These are phyloP conservation scores for Hypsizygus marmoreus DNA, from an alignment of 768 basidiomycete species.

Conservation along the genomic window DNA sequence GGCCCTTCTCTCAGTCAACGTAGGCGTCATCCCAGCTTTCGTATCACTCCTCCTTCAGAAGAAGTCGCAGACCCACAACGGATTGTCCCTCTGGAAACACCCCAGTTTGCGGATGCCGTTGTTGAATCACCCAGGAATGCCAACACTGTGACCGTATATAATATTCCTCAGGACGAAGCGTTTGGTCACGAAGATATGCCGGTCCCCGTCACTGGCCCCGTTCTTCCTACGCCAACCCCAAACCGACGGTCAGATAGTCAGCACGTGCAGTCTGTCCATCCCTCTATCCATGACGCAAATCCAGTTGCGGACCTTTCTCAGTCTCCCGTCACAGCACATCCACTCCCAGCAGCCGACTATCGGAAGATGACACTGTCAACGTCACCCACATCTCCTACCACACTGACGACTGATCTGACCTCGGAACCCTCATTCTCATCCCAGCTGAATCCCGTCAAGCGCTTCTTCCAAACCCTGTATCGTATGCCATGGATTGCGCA, in stretches of 20 bases:
- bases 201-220: constrained; percentile 6
- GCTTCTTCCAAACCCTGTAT: constrained; percentile 43
- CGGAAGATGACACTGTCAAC: constrained; percentile 36
- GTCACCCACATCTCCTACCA: constrained; percentile 21
- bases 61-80: constrained; percentile 24
- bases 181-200: constrained; percentile 6
- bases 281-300: constrained; percentile 6
- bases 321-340: constrained; percentile 35
- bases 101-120: constrained; percentile 17
- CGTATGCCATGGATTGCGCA: constrained; percentile 49
- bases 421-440: constrained; percentile 39
- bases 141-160: constrained; percentile 18
- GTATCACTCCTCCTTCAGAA: constrained; percentile 32
- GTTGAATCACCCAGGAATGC: constrained; percentile 7
- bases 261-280: constrained; percentile 8
- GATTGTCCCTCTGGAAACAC: constrained; percentile 15
- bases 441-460: constrained; percentile 40
- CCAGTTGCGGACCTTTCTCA: constrained; percentile 14
- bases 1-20: constrained; percentile 21
- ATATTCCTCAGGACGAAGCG: constrained; percentile 16
- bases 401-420: constrained; percentile 23
- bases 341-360: constrained; percentile 36
- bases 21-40: constrained; percentile 29
- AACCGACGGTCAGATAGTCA: constrained; percentile 14
- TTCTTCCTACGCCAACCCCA: constrained; percentile 6